phyloP scores from a whole-genome alignment of 169 alveolate species.

The Plasmodium falciparum region DNA sequence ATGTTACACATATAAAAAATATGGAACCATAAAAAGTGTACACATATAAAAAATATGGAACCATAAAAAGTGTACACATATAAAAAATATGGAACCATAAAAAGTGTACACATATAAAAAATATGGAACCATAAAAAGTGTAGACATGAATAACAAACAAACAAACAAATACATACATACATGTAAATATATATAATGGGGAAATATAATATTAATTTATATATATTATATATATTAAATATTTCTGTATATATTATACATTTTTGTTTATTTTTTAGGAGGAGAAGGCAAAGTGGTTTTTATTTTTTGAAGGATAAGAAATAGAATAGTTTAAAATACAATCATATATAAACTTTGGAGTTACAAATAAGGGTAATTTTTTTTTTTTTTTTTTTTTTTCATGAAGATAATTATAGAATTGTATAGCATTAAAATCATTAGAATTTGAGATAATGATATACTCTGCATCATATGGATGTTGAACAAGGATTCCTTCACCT shows the following conservation, averaged over 20 bases:
- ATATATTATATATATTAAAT: too few species aligned
- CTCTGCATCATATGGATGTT: slow-evolving; percentile 82
- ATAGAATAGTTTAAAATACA: slow-evolving; percentile 67
- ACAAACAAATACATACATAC: too few species aligned
- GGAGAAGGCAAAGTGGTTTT: slow-evolving; percentile 42
- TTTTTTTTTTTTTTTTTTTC: slow-evolving; percentile 46
- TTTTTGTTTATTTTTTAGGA: neutral
- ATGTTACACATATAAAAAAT: too few species aligned
- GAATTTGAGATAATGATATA: slow-evolving; percentile 82
- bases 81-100: too few species aligned
- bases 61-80: too few species aligned
- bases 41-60: too few species aligned
- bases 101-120: too few species aligned
- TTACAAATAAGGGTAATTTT: slow-evolving; percentile 65
- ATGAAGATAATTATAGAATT: slow-evolving; percentile 48
- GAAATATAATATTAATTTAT: too few species aligned
- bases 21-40: too few species aligned
- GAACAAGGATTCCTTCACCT: slow-evolving; percentile 84
- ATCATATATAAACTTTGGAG: slow-evolving; percentile 69
- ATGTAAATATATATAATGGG: too few species aligned
- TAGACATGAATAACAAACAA: too few species aligned
- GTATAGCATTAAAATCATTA: slow-evolving; percentile 37
- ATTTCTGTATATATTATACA: neutral
- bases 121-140: too few species aligned
- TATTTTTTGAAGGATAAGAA: slow-evolving; percentile 60